phyloP scores from a whole-genome alignment of 2,329 filamentous ascomycete genomes.

The Stachybotrys chartarum region DNA sequence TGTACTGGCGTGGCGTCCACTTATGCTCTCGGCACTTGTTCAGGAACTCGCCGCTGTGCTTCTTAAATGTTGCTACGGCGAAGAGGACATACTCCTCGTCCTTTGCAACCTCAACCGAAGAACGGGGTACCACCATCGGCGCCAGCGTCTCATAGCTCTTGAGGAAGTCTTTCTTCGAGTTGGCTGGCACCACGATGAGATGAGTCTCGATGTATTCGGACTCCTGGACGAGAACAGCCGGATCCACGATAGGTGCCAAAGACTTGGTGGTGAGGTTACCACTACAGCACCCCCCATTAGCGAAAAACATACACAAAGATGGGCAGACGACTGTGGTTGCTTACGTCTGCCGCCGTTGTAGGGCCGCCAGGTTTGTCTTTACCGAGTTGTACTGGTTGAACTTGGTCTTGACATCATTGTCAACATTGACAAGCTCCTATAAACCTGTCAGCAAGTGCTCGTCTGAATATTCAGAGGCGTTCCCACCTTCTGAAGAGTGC shows the following conservation, averaged over 20 bases:
- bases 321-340: constrained; percentile 13
- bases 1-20: constrained; percentile 93
- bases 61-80: constrained; percentile 89
- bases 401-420: constrained; percentile 93
- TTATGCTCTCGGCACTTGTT: constrained; percentile 89
- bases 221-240: constrained; percentile 71
- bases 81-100: constrained; percentile 89
- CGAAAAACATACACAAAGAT: neutral
- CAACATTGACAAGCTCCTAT: constrained; percentile 81
- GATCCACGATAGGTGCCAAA: constrained; percentile 80
- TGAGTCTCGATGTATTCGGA: constrained; percentile 97
- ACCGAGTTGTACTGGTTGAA: constrained; percentile 90
- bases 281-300: constrained; percentile 30
- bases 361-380: constrained; percentile 72
- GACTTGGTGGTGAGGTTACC: constrained; percentile 94
- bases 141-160: constrained; percentile 81
- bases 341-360: constrained; percentile 84
- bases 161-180: constrained; percentile 78
- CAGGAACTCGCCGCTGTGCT: constrained; percentile 77
- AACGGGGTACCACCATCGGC: constrained; percentile 90
- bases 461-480: neutral
- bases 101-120: constrained; percentile 68
- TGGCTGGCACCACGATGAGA: constrained; percentile 78
- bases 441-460: constrained; percentile 3
- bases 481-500: constrained; percentile 75